Conservation (phyloP, 805 yeast species). For the Saitoella complicata region DNA sequence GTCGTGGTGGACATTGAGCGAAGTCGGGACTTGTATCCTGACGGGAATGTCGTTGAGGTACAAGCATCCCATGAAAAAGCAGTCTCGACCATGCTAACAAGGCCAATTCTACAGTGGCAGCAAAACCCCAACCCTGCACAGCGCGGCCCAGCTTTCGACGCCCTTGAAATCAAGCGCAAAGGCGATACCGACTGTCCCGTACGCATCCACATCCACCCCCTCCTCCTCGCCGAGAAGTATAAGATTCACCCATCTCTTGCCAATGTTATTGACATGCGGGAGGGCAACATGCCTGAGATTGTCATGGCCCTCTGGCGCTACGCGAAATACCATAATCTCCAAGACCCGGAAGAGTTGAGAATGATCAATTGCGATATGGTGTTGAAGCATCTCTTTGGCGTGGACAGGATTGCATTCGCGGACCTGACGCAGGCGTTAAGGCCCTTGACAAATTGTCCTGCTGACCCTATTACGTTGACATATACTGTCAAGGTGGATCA, state of each 20-base stretch:
- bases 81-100: too few relatives aligned
- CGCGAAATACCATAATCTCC: slow-evolving; percentile 45
- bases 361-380: slow-evolving; percentile 35
- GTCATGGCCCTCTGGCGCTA: slow-evolving; percentile 71
- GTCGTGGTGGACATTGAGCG: slow-evolving; percentile 58
- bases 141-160: slow-evolving; percentile 43
- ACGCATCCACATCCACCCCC: slow-evolving; percentile 65
- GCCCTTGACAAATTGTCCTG: slow-evolving; percentile 34
- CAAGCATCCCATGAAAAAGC: too few relatives aligned
- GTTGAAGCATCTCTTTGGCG: slow-evolving; percentile 30
- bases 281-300: slow-evolving; percentile 74
- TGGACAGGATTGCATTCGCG: slow-evolving; percentile 43
- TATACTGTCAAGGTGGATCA: slow-evolving; percentile 63
- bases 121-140: slow-evolving; percentile 16
- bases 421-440: slow-evolving; percentile 41
- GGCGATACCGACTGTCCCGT: slow-evolving; percentile 54
- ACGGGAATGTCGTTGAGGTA: slow-evolving; percentile 40
- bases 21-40: slow-evolving; percentile 18
- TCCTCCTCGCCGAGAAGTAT: slow-evolving; percentile 53
- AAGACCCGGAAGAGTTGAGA: slow-evolving; percentile 39
- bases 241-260: slow-evolving; percentile 51
- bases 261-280: slow-evolving; percentile 54
- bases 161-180: slow-evolving; percentile 67
- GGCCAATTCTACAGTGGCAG: too few relatives aligned
- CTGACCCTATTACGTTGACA: slow-evolving; percentile 73